Percentiles rank a stretch among this genome's conserved stretches.
These are phyloP conservation scores for Pestalotiopsis sp. DNA, from an alignment of 2,329 filamentous ascomycete genomes.

Conservation along the genomic window DNA sequence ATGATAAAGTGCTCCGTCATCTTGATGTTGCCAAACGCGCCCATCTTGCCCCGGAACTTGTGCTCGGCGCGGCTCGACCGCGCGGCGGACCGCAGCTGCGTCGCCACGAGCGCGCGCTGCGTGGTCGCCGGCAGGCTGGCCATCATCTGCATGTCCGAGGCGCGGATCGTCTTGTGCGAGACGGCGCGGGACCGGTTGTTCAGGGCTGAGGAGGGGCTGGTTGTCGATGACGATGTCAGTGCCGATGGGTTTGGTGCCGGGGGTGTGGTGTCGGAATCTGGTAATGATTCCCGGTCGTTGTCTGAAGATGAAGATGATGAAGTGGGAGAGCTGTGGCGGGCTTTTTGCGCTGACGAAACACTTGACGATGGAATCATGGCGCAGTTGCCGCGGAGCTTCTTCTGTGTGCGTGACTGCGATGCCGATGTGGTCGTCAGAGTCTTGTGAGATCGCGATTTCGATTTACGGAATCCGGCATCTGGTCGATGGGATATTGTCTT, in stretches of 20 bases:
- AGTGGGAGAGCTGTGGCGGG: too few species aligned
- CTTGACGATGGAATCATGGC: background rate
- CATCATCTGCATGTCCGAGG: constrained; percentile 12
- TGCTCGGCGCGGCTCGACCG: constrained; percentile 4
- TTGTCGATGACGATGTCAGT: background rate
- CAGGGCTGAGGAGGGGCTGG: background rate
- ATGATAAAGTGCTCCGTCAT: constrained; percentile 14
- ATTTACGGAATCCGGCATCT: background rate
- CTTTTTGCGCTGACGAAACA: background rate
- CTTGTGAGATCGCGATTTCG: too few species aligned
- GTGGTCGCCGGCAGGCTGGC: constrained; percentile 4
- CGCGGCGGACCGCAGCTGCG: background rate
- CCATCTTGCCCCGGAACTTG: constrained; percentile 16
- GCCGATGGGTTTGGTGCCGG: background rate
- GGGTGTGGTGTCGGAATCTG: background rate
- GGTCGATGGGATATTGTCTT: constrained; percentile 12
- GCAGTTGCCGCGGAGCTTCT: background rate
- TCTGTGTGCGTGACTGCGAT: background rate
- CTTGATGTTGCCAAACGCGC: constrained; percentile 10
- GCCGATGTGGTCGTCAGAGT: background rate
- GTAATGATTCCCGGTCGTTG: background rate
- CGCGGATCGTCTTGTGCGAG: constrained; percentile 1
- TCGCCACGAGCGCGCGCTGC: constrained; percentile 10
- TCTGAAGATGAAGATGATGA: background rate
- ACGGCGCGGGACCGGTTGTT: background rate